phyloP scores from a whole-genome alignment of 2,329 filamentous ascomycete species.

The Hypomyces rosellus region DNA sequence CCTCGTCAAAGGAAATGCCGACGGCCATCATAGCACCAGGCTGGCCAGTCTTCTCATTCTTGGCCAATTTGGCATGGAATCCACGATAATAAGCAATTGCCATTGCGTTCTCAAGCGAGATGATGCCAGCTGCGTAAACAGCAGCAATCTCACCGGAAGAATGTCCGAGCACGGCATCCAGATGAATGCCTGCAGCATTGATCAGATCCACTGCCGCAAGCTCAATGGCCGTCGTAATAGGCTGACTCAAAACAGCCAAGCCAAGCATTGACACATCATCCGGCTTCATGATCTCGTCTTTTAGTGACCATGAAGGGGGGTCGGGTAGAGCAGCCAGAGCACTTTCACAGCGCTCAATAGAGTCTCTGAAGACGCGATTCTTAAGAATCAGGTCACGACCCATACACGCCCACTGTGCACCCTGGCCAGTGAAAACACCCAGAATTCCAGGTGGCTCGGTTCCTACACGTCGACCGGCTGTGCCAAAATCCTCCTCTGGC shows the following conservation, averaged over 20 bases:
- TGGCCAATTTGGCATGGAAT: too few relatives aligned
- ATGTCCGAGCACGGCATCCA: constrained; percentile 37
- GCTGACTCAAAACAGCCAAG: constrained; percentile 23
- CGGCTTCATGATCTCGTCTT: background rate
- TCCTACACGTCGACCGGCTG: too few relatives aligned
- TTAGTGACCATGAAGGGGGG: constrained; percentile 1
- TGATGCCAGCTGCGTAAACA: constrained; percentile 40
- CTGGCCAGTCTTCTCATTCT: background rate
- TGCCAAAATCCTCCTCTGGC: too few relatives aligned
- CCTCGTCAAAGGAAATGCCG: constrained; percentile 16
- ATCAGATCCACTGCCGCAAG: constrained; percentile 23
- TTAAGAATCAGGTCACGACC: background rate
- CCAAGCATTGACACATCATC: background rate
- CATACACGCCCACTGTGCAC: constrained; percentile 7
- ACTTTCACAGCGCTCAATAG: background rate
- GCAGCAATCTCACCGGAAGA: constrained; percentile 46
- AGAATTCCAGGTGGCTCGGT: background rate
- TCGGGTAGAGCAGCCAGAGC: constrained; percentile 1
- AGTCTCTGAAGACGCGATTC: background rate
- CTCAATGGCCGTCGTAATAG: constrained; percentile 24
- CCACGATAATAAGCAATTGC: constrained; percentile 5
- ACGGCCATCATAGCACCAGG: constrained; percentile 19
- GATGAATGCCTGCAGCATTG: constrained; percentile 23
- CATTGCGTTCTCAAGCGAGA: constrained; percentile 23
- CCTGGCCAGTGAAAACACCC: constrained; percentile 7